phyloP scores from a whole-genome alignment of 2,329 filamentous ascomycete genomes.

The Myriangium duriaei region DNA sequence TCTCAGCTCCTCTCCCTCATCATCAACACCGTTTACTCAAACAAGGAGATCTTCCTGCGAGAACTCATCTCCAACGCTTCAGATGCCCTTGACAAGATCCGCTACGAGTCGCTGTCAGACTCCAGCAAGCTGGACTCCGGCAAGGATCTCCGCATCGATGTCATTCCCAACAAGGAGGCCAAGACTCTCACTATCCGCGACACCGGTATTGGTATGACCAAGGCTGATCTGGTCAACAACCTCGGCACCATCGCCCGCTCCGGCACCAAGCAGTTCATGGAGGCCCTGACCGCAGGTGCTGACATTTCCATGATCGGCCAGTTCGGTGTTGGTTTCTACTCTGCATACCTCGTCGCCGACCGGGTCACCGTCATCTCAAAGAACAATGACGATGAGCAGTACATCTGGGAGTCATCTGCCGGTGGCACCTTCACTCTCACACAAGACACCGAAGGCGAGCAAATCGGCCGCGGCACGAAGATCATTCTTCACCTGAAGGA shows the following conservation, averaged over 20 bases:
- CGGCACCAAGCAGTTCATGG: slow-evolving; percentile 99
- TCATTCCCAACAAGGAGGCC: slow-evolving; percentile 92
- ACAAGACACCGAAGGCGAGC: slow-evolving; percentile 81
- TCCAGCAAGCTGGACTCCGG: slow-evolving; percentile 90
- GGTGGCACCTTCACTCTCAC: slow-evolving; percentile 94
- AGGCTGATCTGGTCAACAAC: slow-evolving; percentile 99
- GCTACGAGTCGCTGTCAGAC: slow-evolving; percentile 96
- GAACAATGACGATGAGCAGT: slow-evolving; percentile 99
- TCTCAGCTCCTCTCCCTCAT: slow-evolving; percentile 99
- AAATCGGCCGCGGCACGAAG: slow-evolving; percentile 87
- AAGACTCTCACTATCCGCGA: slow-evolving; percentile 97
- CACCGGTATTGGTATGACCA: slow-evolving; percentile 99
- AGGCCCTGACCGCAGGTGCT: slow-evolving; percentile 93
- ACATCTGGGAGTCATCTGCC: slow-evolving; percentile 96
- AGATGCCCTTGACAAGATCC: slow-evolving; percentile 99
- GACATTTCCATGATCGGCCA: slow-evolving; percentile 99
- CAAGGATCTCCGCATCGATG: slow-evolving; percentile 98
- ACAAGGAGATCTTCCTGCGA: slow-evolving; percentile 99
- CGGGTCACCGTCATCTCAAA: slow-evolving; percentile 91
- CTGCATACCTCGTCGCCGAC: slow-evolving; percentile 97
- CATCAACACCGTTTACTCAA: slow-evolving; percentile 99
- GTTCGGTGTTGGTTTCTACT: slow-evolving; percentile 99
- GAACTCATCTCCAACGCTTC: slow-evolving; percentile 97
- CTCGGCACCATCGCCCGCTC: slow-evolving; percentile 98
- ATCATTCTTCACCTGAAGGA: slow-evolving; percentile 99